Percentiles rank a stretch among this genome's conserved stretches.
Conservation (phyloP, 106 monocot genomes). For the Agapanthus africanus region DNA sequence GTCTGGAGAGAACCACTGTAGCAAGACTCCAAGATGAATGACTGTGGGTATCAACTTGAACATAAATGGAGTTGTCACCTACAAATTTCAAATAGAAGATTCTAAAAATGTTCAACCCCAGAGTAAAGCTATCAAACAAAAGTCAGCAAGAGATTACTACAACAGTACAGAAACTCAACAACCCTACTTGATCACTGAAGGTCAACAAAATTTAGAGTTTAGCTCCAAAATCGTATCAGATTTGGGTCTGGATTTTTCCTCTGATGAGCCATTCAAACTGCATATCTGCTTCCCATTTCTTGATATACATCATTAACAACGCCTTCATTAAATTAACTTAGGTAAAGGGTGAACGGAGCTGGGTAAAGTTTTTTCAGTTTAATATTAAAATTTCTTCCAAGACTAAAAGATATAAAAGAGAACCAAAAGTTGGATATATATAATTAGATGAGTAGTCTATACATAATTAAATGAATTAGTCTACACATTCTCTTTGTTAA, state of each 20-base stretch:
- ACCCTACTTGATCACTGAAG: neutral
- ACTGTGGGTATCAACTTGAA: slow-evolving; percentile 48
- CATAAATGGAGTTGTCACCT: slow-evolving; percentile 46
- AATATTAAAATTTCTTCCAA: neutral
- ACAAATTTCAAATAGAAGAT: slow-evolving; percentile 3
- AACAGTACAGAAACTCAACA: no score
- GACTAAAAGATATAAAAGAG: neutral
- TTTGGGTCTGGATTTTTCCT: no score
- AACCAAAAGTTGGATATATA: neutral
- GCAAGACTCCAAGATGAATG: slow-evolving; percentile 39
- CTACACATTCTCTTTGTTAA: neutral
- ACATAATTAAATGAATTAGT: neutral
- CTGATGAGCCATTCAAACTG: neutral
- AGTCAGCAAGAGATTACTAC: no score
- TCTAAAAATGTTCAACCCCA: no score
- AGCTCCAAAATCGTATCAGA: no score
- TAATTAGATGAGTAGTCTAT: neutral
- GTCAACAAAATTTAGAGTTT: no score
- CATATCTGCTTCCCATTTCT: neutral
- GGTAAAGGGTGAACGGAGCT: no score
- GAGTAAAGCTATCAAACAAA: no score
- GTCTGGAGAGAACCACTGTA: slow-evolving; percentile 40
- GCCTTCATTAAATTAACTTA: no score
- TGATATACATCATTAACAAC: no score
- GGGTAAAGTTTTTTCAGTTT: no score